Evolutionary conservation across 129 eudicot species (phyloP), one percentile per base, ranked within the genome.

Genomic region (Lonicera japonica): DNA sequence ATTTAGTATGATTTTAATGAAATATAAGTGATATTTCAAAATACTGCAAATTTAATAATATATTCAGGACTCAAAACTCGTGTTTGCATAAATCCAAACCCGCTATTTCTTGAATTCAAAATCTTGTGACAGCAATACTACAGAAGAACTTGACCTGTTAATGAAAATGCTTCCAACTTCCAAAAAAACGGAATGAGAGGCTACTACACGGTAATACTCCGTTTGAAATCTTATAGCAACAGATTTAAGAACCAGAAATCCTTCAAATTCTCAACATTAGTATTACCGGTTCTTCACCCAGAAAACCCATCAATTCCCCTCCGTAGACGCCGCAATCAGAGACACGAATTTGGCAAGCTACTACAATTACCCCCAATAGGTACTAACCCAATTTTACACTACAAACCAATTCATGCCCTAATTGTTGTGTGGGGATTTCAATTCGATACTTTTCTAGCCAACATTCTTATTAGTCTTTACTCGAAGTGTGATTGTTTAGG

Each of bases 371-470:
- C 70, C 19, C 43, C 62, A n/a, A 29, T 29, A 29, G 36, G 45
- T 9, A 65, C 29, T 20, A 59, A 71, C 19, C 80, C 82, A 52
- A 54, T 23, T 54, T 20, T 36, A 16, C 67, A 69, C 66, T 83
- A 64, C 59, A 75, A 75, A 46, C 14, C 51, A 56, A 36, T 80
- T 29, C 95, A 87, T 46, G 80, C 65, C 60, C 84, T 66, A 21
- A 67, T 83, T 54, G 56, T 83, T 54, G 58, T 61, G 11, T 77
- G 70, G 25, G 95, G 95, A 12, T 77, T 63, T 53, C 80, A 59
- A 46, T 24, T 60, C 12, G 81, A 86, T 56, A 68, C 74, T 13
- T 69, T 77, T 60, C 74, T 87, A 66, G 52, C 72, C 66, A 87
- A 87, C 75, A 61, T 83, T 70, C 79, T 83, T 53, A 80, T 87